Conservation (phyloP, 2,329 filamentous ascomycete genomes). For the Epichloe festucae region DNA sequence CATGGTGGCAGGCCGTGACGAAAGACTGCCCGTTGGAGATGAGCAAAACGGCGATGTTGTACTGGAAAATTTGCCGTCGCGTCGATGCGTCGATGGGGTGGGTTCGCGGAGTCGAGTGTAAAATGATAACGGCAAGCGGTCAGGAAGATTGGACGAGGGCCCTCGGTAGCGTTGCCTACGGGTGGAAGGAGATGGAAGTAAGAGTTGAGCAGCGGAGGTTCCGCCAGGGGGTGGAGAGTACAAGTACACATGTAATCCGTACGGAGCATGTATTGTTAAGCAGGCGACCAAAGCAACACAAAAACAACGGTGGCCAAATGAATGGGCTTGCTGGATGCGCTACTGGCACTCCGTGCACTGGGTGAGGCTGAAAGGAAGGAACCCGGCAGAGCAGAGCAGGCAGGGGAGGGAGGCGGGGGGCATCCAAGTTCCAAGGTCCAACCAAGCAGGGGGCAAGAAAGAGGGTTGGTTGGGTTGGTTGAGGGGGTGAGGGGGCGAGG, state of each 20-base stretch:
- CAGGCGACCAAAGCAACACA: conserved; percentile 1
- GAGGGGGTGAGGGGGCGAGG: no score
- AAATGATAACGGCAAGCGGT: neutral
- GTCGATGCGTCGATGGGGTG: neutral
- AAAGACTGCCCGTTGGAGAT: neutral
- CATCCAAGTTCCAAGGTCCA: neutral
- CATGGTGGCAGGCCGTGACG: conserved; percentile 19
- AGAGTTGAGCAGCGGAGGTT: conserved; percentile 7
- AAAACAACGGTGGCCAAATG: neutral
- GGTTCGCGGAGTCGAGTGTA: neutral
- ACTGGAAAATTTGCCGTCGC: neutral
- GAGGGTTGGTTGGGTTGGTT: neutral
- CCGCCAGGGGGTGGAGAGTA: conserved; percentile 6
- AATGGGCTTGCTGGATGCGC: neutral
- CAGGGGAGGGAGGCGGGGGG: neutral
- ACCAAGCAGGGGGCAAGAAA: neutral
- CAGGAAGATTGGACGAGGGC: conserved; percentile 8
- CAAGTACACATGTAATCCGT: neutral
- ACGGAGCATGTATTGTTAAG: conserved; percentile 2
- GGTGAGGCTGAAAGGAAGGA: conserved; percentile 8
- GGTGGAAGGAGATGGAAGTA: conserved; percentile 5
- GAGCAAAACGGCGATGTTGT: neutral
- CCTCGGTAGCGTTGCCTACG: conserved; percentile 5
- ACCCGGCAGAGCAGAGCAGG: conserved; percentile 4
- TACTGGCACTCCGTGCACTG: neutral